Base-by-base conservation (phyloP, 108 stramenopile genomes). In the Chaetoceros tenuissimus region DNA sequence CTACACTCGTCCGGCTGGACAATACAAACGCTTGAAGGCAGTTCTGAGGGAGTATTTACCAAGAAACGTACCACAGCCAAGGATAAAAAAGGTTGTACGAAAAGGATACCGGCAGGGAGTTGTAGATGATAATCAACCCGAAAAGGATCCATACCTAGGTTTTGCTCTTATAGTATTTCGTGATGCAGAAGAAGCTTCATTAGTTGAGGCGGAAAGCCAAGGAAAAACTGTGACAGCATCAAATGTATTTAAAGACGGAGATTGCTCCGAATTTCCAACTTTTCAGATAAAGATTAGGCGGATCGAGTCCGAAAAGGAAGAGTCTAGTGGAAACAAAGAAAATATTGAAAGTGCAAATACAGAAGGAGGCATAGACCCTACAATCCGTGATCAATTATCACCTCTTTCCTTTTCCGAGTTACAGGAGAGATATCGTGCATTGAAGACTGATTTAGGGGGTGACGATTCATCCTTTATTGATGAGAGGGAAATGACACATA, bases 121-220 rank as follows among this genome's bases (percentile, higher is more conserved):
- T n/a, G n/a, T n/a, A n/a, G 18, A 17, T 17, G 18, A 18, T 45
- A 18, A 18, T 18, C 44, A 17, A n/a, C n/a, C n/a, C n/a, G n/a
- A n/a, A n/a, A n/a, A n/a, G n/a, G n/a, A n/a, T n/a, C n/a, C n/a
- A 21, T 59, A 59, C 23, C 27, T 43, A 25, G 66, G 66, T 0
- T 67, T 54, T 43, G 66, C 66, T 0, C 60, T 67, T 54, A 34
- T 67, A 5, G 68, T 69, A 0, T 69, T 63, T 64, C 62, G 57
- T 43, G 68, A 69, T 59, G 63, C 55, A 3, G 46, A 57, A 3
- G 62, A 58, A 58, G 48, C 57, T 7, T 27, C 13, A n/a, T 3
- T 24, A 2, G 57, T 69, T 10, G n/a, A n/a, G n/a, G n/a, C n/a
- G n/a, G n/a, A n/a, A n/a, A n/a, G n/a, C n/a, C n/a, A n/a, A n/a